Percentiles rank a stretch among this genome's conserved stretches.
These are phyloP conservation scores for Asparagopsis taxiformis DNA, from an alignment of 31 red algal species.

Conservation along the genomic window DNA sequence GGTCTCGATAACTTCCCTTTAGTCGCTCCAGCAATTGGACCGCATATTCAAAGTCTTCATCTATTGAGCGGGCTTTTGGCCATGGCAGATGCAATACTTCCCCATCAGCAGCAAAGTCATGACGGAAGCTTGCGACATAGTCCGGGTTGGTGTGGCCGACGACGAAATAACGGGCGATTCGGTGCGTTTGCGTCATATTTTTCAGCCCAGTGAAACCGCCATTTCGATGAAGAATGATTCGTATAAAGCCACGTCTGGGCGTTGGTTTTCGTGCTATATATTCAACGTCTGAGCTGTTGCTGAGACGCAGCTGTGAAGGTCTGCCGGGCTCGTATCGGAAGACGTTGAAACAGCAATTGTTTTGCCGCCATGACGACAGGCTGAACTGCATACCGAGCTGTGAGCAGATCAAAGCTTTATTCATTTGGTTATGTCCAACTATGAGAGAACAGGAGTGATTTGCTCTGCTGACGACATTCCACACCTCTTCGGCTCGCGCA, in stretches of 20 bases:
- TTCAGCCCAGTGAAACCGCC: too few species aligned
- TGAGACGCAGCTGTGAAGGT: constrained; percentile 24
- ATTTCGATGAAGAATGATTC: too few species aligned
- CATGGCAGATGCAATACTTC: too few species aligned
- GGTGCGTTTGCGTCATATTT: too few species aligned
- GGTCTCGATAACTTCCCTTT: neutral
- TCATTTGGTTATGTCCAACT: constrained; percentile 53
- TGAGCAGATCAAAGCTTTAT: constrained; percentile 53
- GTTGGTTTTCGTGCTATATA: neutral
- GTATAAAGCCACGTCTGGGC: too few species aligned
- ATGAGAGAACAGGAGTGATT: constrained; percentile 27
- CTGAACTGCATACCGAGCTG: constrained; percentile 23
- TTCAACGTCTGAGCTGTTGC: constrained; percentile 20
- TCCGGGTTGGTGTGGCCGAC: too few species aligned
- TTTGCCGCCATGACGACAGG: constrained; percentile 35
- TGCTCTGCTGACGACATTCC: constrained; percentile 22
- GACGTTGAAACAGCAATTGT: constrained; percentile 58
- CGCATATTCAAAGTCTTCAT: too few species aligned
- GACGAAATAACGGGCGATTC: too few species aligned
- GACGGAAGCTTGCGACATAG: too few species aligned
- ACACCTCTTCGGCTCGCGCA: constrained; percentile 26
- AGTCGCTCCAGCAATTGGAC: too few species aligned
- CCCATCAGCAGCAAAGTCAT: too few species aligned
- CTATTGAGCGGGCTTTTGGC: too few species aligned
- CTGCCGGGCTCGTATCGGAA: constrained; percentile 26